phyloP scores from a whole-genome alignment of 1,284 basidiomycete species.

The Irpex sp. region DNA sequence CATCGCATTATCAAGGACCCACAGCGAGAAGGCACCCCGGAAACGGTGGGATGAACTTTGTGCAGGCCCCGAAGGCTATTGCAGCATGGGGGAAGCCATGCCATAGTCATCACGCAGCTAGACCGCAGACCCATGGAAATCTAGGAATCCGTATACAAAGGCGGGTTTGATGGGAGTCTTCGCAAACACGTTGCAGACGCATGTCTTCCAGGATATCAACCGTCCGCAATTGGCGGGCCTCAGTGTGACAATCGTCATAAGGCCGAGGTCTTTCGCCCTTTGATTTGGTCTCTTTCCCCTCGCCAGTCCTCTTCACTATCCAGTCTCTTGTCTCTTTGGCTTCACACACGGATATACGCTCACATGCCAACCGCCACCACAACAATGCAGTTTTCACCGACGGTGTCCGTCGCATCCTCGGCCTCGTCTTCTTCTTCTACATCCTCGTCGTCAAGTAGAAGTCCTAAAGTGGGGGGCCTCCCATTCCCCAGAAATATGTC shows the following conservation, averaged over 20 bases:
- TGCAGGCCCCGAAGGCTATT: neutral
- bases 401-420: constrained; percentile 25
- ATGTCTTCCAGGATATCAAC: constrained; percentile 15
- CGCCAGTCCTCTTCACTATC: constrained; percentile 8
- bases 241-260: constrained; percentile 26
- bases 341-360: constrained; percentile 2
- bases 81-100: neutral
- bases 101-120: neutral
- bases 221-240: neutral
- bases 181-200: constrained; percentile 22
- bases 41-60: neutral
- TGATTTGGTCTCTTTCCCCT: constrained; percentile 8
- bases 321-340: constrained; percentile 3
- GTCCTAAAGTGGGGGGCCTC: constrained; percentile 21
- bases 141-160: constrained; percentile 8
- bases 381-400: constrained; percentile 20
- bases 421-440: constrained; percentile 22
- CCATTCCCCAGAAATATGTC: constrained; percentile 29
- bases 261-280: constrained; percentile 17
- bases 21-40: constrained; percentile 2
- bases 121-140: neutral
- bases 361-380: constrained; percentile 10
- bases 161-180: constrained; percentile 14
- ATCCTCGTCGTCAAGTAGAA: constrained; percentile 22
- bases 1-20: constrained; percentile 9